These are phyloP conservation scores for Tubosaeta brunneosetosa DNA, from an alignment of 768 basidiomycete species.

Conservation along the genomic window DNA sequence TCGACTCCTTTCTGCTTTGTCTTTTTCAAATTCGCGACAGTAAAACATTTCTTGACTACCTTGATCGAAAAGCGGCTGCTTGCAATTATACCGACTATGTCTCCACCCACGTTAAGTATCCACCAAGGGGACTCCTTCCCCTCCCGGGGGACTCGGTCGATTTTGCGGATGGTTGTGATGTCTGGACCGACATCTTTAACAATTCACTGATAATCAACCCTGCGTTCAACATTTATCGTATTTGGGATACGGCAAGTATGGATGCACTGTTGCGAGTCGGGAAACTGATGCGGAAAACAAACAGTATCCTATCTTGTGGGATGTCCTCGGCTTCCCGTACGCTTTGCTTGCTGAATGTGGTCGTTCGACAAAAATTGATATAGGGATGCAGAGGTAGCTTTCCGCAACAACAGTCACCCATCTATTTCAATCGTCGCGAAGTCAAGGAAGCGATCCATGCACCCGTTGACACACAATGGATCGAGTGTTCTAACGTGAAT, in stretches of 20 bases:
- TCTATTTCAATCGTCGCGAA: conserved; percentile 67
- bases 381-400: conserved; percentile 47
- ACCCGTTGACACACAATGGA: conserved; percentile 55
- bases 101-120: conserved; percentile 59
- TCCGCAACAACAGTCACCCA: conserved; percentile 49
- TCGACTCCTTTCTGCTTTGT: background rate
- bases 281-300: background rate
- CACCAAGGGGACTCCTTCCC: conserved; percentile 62
- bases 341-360: conserved; percentile 14
- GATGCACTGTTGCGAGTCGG: too few relatives aligned
- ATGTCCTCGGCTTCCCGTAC: conserved; percentile 81
- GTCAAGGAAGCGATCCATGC: conserved; percentile 69
- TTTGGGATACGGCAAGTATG: conserved; percentile 57
- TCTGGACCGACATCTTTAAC: conserved; percentile 64
- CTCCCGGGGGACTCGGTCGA: conserved; percentile 55
- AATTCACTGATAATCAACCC: conserved; percentile 63
- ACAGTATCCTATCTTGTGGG: conserved; percentile 65
- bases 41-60: conserved; percentile 54
- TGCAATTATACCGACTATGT: conserved; percentile 66
- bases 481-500: conserved; percentile 53
- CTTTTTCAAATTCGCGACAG: conserved; percentile 29
- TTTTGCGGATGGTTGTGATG: conserved; percentile 51
- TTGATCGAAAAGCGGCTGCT: conserved; percentile 46
- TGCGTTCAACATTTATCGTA: conserved; percentile 72
- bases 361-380: background rate